Evolutionary conservation across 805 yeast species (phyloP).

Genomic region (Candida tibetensis): DNA sequence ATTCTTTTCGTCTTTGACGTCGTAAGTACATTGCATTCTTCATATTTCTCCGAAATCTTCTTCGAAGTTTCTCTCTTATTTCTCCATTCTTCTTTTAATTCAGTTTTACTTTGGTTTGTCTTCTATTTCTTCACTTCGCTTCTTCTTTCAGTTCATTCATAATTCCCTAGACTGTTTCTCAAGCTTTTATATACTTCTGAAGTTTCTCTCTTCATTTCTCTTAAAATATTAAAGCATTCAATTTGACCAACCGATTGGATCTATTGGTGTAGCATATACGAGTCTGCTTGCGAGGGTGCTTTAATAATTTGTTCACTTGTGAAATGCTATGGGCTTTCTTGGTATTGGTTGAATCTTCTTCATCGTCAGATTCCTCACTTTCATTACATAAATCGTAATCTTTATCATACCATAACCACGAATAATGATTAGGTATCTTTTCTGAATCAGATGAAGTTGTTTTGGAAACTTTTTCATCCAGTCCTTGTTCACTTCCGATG

Average conservation of each 20-base stretch:
- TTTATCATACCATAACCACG: constrained; percentile 34
- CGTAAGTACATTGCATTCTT: too few species aligned
- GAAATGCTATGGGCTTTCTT: constrained; percentile 17
- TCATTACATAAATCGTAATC: constrained; percentile 23
- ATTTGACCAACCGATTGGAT: constrained; percentile 11
- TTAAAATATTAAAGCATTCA: constrained; percentile 15
- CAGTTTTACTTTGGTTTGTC: too few species aligned
- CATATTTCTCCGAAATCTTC: too few species aligned
- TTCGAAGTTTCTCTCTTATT: too few species aligned
- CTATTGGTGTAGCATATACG: constrained; percentile 28
- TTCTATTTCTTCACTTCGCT: too few species aligned
- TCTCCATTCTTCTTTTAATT: too few species aligned
- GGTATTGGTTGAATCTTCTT: constrained; percentile 4
- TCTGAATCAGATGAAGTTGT: constrained; percentile 1
- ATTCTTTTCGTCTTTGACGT: too few species aligned
- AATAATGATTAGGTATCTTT: constrained; percentile 11
- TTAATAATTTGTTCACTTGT: constrained; percentile 21
- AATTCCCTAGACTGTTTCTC: too few species aligned
- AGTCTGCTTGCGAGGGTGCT: constrained; percentile 8
- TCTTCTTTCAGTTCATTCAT: too few species aligned
- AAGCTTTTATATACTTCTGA: too few species aligned
- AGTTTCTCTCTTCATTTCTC: too few species aligned
- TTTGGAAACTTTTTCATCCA: neutral
- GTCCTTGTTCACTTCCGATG: constrained; percentile 8
- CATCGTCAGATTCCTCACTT: constrained; percentile 17